Evolutionary conservation across 2,329 filamentous ascomycete species (phyloP).

Genomic region (Colletotrichum sidae): DNA sequence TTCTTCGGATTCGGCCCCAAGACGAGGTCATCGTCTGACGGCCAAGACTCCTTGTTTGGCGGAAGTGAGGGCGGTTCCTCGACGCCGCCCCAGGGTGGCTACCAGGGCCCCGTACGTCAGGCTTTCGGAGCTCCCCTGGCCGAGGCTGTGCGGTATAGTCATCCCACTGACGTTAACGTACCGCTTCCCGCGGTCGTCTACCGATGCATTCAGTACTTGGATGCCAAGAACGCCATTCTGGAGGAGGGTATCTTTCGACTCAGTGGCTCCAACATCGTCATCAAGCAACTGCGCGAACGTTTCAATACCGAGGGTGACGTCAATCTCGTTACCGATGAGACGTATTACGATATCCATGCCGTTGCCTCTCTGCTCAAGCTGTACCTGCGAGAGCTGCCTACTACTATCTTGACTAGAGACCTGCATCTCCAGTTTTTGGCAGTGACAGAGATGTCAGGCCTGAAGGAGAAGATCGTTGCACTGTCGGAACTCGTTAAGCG

Average conservation of each 20-base stretch:
- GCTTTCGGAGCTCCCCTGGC: conserved; percentile 88
- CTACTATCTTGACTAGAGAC: conserved; percentile 90
- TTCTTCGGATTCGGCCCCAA: conserved; percentile 78
- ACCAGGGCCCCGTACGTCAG: conserved; percentile 69
- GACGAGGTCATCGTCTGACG: conserved; percentile 68
- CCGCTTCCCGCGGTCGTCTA: conserved; percentile 93
- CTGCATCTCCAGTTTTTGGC: conserved; percentile 89
- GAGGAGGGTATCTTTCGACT: conserved; percentile 98
- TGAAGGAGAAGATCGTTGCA: conserved; percentile 79
- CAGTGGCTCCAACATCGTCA: conserved; percentile 95
- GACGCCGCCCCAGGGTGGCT: conserved; percentile 55
- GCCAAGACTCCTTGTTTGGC: conserved; percentile 66
- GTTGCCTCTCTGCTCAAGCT: conserved; percentile 94
- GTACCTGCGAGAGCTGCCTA: conserved; percentile 91
- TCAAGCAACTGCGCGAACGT: conserved; percentile 89
- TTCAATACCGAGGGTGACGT: conserved; percentile 96
- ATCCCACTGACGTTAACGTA: conserved; percentile 77
- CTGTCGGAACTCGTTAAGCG: conserved; percentile 83
- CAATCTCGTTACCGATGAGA: conserved; percentile 83
- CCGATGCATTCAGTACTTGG: conserved; percentile 93
- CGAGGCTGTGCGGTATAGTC: conserved; percentile 86
- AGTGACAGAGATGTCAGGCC: conserved; percentile 82
- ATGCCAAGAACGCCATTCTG: conserved; percentile 80
- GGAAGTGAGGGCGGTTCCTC: conserved; percentile 59
- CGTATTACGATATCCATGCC: conserved; percentile 95